Conservation (phyloP, 108 stramenopile species). For the Nitzschia putrida region DNA sequence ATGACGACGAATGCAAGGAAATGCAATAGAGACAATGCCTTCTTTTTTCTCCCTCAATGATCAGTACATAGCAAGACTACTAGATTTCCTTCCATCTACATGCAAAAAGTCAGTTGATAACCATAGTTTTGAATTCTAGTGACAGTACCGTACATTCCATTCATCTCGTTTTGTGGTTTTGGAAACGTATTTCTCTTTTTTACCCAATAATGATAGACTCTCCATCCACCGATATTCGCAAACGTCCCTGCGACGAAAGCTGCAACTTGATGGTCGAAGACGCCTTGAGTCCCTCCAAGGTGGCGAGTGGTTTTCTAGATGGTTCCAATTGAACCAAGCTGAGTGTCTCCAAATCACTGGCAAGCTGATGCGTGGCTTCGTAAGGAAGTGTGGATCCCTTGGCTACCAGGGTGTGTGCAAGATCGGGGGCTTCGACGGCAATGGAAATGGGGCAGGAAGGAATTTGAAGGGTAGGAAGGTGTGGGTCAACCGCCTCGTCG, state of each 20-base stretch:
- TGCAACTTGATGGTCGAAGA: slow-evolving; percentile 24
- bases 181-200: background rate
- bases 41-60: background rate
- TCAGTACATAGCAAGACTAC: background rate
- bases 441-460: slow-evolving; percentile 13
- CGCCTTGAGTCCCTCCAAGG: slow-evolving; percentile 20
- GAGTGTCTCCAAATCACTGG: background rate
- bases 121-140: background rate
- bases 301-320: slow-evolving; percentile 33
- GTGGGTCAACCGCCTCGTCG: background rate
- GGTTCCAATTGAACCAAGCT: slow-evolving; percentile 30
- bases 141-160: background rate
- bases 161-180: background rate
- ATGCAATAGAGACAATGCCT: background rate
- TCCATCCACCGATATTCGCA: slow-evolving; percentile 32
- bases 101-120: background rate
- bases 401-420: slow-evolving; percentile 29
- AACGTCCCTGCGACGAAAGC: slow-evolving; percentile 28
- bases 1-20: background rate
- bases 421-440: slow-evolving; percentile 5
- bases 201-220: slow-evolving; percentile 39
- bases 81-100: background rate
- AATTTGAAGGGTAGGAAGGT: slow-evolving; percentile 6
- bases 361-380: slow-evolving; percentile 19
- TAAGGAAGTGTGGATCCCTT: slow-evolving; percentile 40